Base-by-base conservation (phyloP, 345 rosid genomes). In the Gossypium australe region DNA sequence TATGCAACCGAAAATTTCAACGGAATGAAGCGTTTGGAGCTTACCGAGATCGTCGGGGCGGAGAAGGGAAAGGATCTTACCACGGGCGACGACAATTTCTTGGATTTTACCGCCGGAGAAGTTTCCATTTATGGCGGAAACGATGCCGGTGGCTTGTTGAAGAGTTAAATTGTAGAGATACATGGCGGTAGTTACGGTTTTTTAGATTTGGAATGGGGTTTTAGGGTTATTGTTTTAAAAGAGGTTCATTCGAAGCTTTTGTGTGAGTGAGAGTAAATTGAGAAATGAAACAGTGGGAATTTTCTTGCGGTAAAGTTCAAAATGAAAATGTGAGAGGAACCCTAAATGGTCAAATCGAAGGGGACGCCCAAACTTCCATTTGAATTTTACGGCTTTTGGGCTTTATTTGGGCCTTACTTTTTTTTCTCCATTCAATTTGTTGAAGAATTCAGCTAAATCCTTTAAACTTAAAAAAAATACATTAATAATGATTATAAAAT, bases 21-120 rank as follows among this genome's bases (percentile, higher is more conserved):
- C 97, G 16, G 99, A 93, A 80, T 87, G 93, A 9, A 95, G 73
- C 22, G 93, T 91, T 56, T 93, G 98, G 77, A 95, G 85, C 89
- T 93, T 95, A 65, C 98, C 99, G 72, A 81, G 86, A 64, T 86
- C 94, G 74, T 95, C 99, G 14, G 98, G 94, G 9, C 98, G 97
- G 61, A 93, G 96, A 45, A 95, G 98, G 67, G 94, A 97, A 27
- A 95, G 92, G 44, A 93, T 85, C 84, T 95, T 93, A 12, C 99
- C 99, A 20, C 97, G 97, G 25, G 99, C 98, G 14, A 95, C 97
- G 27, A 87, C 97, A 56, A 95, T 92, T 83, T 95, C 99, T 59
- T 92, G 98, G 45, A 82, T 27, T 81, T 91, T 95, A 44, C 92
- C 92, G 75, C 98, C 99, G 77, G 99, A 89, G 89, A 95, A 93